A percentile compares a stretch with the other conserved stretches of the same genome.
Conservation (phyloP, 805 yeast species). For the Suhomyces emberorum region DNA sequence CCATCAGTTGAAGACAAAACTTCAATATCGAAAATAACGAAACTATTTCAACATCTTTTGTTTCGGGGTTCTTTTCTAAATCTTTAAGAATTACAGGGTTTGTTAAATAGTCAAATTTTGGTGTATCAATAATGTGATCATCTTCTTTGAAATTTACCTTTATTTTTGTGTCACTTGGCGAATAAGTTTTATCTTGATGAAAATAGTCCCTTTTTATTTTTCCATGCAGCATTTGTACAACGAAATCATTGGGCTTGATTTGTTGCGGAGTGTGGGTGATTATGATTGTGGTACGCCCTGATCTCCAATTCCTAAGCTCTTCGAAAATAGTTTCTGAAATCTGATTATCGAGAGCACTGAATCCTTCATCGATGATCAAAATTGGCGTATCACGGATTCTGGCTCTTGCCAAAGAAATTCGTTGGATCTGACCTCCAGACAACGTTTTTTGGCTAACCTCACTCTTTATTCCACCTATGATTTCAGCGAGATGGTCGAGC, state of each 20-base stretch:
- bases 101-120: constrained; percentile 14
- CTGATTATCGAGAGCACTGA: constrained; percentile 70
- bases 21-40: constrained; percentile 22
- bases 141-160: neutral
- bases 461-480: constrained; percentile 48
- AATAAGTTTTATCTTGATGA: neutral
- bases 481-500: constrained; percentile 45
- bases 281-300: constrained; percentile 69
- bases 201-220: constrained; percentile 26
- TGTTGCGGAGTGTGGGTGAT: constrained; percentile 74
- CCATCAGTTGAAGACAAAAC: constrained; percentile 20
- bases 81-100: constrained; percentile 23
- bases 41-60: constrained; percentile 12
- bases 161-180: neutral
- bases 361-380: constrained; percentile 79
- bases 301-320: constrained; percentile 57
- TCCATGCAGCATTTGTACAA: constrained; percentile 62
- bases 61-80: constrained; percentile 13
- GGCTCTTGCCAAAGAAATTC: constrained; percentile 84
- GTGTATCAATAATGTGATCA: neutral
- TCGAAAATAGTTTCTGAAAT: constrained; percentile 46
- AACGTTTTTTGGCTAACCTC: constrained; percentile 44
- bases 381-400: constrained; percentile 68
- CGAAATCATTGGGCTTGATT: constrained; percentile 54
- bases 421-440: constrained; percentile 91